These are phyloP conservation scores for Colletotrichum destructivum DNA, from an alignment of 2,329 filamentous ascomycete genomes.

Conservation along the genomic window DNA sequence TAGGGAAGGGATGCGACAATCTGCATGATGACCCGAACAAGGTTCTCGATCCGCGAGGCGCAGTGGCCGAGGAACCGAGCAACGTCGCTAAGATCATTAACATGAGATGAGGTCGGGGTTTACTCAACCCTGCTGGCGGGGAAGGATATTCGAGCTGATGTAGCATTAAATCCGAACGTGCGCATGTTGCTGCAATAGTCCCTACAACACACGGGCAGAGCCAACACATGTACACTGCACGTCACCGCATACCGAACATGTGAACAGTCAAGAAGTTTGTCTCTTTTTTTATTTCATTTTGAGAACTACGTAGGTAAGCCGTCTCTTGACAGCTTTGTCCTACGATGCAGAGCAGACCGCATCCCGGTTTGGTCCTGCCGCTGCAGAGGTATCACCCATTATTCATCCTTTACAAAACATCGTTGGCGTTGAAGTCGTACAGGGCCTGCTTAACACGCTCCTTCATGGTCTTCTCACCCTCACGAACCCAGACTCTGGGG, in stretches of 20 bases:
- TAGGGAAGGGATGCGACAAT: background rate
- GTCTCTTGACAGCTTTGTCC: constrained; percentile 28
- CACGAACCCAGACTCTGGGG: constrained; percentile 94
- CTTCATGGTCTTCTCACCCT: constrained; percentile 98
- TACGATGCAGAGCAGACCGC: constrained; percentile 33
- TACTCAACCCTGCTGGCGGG: background rate
- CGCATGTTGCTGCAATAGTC: too few species aligned
- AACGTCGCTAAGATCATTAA: background rate
- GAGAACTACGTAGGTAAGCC: constrained; percentile 35
- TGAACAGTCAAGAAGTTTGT: background rate
- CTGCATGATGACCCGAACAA: background rate
- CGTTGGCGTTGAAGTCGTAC: constrained; percentile 90
- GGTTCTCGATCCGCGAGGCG: background rate
- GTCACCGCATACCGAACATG: background rate
- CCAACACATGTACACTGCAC: background rate
- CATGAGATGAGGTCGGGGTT: background rate
- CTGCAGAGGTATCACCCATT: constrained; percentile 42
- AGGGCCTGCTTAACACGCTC: constrained; percentile 85
- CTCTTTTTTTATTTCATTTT: constrained; percentile 32
- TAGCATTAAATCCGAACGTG: too few species aligned
- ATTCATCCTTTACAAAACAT: constrained; percentile 74
- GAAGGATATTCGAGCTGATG: background rate
- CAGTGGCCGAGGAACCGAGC: too few species aligned
- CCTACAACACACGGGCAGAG: background rate
- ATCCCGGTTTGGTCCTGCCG: constrained; percentile 22